Evolutionary conservation across 2,329 filamentous ascomycete genomes (phyloP), one percentile per base, ranked within the genome.

Genomic region (Aulographum hederae): DNA sequence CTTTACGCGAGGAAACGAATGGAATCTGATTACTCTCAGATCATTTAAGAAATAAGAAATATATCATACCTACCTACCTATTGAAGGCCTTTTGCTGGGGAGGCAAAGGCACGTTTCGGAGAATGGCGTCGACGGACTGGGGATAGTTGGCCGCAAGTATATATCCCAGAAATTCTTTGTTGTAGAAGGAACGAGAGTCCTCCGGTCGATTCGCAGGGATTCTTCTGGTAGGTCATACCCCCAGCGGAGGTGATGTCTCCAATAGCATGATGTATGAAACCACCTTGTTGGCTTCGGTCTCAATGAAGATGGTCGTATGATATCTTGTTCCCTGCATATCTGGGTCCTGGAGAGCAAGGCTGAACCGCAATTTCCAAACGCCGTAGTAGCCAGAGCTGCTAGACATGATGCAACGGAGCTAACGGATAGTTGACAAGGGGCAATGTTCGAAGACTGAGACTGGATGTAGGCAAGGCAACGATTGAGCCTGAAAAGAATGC

Each of bases 61-160:
- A n/a, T n/a, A n/a, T n/a, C n/a, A n/a, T n/a, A n/a, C n/a, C n/a
- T n/a, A n/a, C n/a, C n/a, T n/a, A n/a, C n/a, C n/a, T n/a, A 23
- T 32, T 32, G 31, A 32, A 32, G 11, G 19, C 31, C 18, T 32
- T 32, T 21, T 32, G 31, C 18, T 32, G 31, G 15, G 19, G 31
- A 3, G 31, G 31, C 10, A 17, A 10, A 15, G 21, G 21, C 11
- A 32, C 20, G 11, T 29, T 26, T 6, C 13, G 19, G 4, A 32
- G 31, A 3, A 32, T 10, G 6, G n/a, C 6, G 12, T 31, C 13
- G 6, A 6, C 6, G n/a, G n/a, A 17, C 13, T 13, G n/a, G 13
- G 26, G 26, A 13, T 28, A 17, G 13, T 6, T 28, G 13, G 26
- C 6, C 8, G 26, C 26, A 14, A 13, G 6, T 13, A 13, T 28